Evolutionary conservation across 2,329 filamentous ascomycete species (phyloP), one percentile per base, ranked within the genome.

Genomic region (Epichloe uncinata): DNA sequence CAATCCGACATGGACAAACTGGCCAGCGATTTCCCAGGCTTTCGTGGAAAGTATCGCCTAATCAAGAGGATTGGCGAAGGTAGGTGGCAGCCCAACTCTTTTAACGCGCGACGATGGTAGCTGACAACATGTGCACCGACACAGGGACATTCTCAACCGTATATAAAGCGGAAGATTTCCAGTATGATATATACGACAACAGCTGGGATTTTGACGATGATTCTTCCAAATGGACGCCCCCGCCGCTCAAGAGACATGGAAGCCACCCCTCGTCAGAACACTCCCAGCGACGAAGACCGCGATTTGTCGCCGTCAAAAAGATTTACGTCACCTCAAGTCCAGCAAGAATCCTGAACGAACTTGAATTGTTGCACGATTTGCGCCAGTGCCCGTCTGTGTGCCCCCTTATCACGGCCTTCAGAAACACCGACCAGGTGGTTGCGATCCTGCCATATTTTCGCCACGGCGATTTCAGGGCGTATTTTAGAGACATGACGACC

Each of bases 261-360:
- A 71, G 71, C 41, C 62, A 63, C 18, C 38, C 50, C 13, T 52
- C 54, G 18, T 63, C 64, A 34, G 60, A 61, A 42, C 57, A 56
- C 18, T 57, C 60, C 5, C 58, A 59, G 8, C 62, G 61, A 44
- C 59, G 62, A 41, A 63, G 57, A 48, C 56, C 84, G 22, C 87
- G 85, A 63, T 97, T 84, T 61, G 94, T 98, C 54, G 93, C 94
- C 18, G 87, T 98, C 67, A 98, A 98, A 72, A 98, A 98, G 72
- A 98, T 98, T 58, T 98, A 98, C 66, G 93, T 97, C 56, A 98
- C 94, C 0, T 96, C 90, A 54, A 96, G 89, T 57, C 93, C 93
- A 0, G 77, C 83, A 30, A 86, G 93, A 43, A 97, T 98, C 58
- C 80, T 95, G 62, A 98, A 98, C 69, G 93, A 98, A 68, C 81